Evolutionary conservation across 495 filamentous ascomycete genomes (phyloP).

Genomic region (Aspergillus taichungensis): DNA sequence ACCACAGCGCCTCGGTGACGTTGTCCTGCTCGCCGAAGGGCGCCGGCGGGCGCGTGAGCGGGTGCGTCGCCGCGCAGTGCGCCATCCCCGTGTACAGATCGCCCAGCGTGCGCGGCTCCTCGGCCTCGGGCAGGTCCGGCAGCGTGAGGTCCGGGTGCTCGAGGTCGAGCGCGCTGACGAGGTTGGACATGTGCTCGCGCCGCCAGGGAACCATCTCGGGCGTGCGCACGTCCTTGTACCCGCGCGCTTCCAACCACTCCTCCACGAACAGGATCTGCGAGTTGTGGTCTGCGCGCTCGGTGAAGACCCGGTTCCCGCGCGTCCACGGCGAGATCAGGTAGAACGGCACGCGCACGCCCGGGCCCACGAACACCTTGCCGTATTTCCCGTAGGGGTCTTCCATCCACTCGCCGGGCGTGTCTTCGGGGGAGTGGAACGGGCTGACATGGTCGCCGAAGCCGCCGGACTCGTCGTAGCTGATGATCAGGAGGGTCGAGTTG

Average conservation of each 20-base stretch:
- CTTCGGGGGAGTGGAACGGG: constrained; percentile 43
- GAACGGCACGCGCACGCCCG: constrained; percentile 46
- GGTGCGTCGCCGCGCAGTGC: constrained; percentile 31
- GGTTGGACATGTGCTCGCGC: constrained; percentile 45
- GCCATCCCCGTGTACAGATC: constrained; percentile 37
- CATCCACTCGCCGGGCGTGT: constrained; percentile 48
- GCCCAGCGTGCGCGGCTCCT: constrained; percentile 23
- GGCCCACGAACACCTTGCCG: constrained; percentile 42
- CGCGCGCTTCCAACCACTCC: constrained; percentile 42
- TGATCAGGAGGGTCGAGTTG: constrained; percentile 39
- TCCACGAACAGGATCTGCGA: constrained; percentile 50
- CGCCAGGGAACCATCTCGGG: constrained; percentile 45
- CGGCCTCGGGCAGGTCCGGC: constrained; percentile 34
- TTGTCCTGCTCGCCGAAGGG: constrained; percentile 39
- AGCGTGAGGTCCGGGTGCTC: constrained; percentile 41
- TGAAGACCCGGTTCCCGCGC: constrained; percentile 44
- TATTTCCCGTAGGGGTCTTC: constrained; percentile 39
- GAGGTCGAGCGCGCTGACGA: constrained; percentile 45
- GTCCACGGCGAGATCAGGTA: constrained; percentile 52
- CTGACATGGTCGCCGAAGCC: constrained; percentile 48
- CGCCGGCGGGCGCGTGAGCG: constrained; percentile 30
- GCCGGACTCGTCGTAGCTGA: constrained; percentile 48
- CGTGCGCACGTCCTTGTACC: constrained; percentile 38
- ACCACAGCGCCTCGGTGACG: constrained; percentile 21
- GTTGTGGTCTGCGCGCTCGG: constrained; percentile 48